Conservation (phyloP, 2,329 filamentous ascomycete species). For the Setomelanomma holmii region DNA sequence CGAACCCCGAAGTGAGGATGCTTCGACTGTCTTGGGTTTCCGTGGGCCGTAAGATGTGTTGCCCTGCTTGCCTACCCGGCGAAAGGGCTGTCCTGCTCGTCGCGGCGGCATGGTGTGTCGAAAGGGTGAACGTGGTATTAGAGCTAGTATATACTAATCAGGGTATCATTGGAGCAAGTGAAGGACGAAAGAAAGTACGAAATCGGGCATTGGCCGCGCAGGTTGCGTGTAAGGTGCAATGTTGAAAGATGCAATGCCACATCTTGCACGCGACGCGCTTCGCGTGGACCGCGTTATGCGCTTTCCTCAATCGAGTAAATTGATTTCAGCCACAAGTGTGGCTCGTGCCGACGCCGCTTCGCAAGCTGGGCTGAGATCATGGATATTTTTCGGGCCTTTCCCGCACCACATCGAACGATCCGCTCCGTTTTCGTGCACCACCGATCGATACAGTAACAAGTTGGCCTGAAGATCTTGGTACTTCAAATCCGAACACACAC, state of each 20-base stretch:
- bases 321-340: conserved; percentile 31
- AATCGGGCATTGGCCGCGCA: conserved; percentile 20
- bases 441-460: not conserved
- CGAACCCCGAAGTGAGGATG: conserved; percentile 72
- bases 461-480: not conserved
- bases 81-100: conserved; percentile 49
- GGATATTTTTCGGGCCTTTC: conserved; percentile 33
- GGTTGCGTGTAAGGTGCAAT: conserved; percentile 14
- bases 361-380: conserved; percentile 25
- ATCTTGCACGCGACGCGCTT: conserved; percentile 31
- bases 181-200: conserved; percentile 20
- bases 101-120: conserved; percentile 54
- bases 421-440: conserved; percentile 2
- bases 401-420: conserved; percentile 17
- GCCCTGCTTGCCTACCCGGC: conserved; percentile 52
- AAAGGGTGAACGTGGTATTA: conserved; percentile 27
- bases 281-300: conserved; percentile 25
- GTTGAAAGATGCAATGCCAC: conserved; percentile 16
- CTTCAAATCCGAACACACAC: not conserved
- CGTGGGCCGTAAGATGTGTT: conserved; percentile 58
- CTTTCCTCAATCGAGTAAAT: conserved; percentile 32
- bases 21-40: conserved; percentile 78
- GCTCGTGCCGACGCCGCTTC: conserved; percentile 7
- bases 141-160: conserved; percentile 28
- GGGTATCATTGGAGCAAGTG: conserved; percentile 41